Base-by-base conservation (phyloP, 2,329 filamentous ascomycete species). In the Dactylella cylindrospora region DNA sequence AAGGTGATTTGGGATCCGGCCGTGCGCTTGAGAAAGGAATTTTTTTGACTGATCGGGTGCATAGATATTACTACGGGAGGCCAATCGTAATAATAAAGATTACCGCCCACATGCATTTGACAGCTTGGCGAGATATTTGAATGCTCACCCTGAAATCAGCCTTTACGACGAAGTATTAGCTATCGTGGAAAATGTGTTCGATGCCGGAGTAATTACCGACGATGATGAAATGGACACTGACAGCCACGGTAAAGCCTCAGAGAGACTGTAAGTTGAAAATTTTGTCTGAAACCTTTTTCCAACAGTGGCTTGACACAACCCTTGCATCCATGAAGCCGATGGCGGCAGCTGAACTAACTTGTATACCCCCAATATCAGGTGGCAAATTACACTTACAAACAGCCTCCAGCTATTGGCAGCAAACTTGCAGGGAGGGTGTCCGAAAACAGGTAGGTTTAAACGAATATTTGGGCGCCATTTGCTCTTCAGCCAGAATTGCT, bases 51-150 rank as follows among this genome's bases (percentile, higher is more conserved):
- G 64, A 71, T 0, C 70, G 71, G 7, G 73, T 87, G 19, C 79
- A 47, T 64, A 90, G 79, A 85, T 95, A 66, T 81, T 81, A 3
- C 72, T 91, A 12, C 81, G 91, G 54, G 93, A 98, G 78, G 90
- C 90, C 6, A 96, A 93, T 76, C 82, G 93, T 25, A 91, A 90
- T 70, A 96, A 96, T 69, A 81, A 84, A n/a, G 77, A 78, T 5
- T 98, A 97, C 73, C 82, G 87, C 10, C 84, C 85, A 15, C 79
- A 88, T 72, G 87, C 88, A 0, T 80, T 95, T 65, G 76, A 76
- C 50, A 83, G 82, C 26, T 76, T 96, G 3, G 90, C 87, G 70
- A 78, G 82, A 50, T 86, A 91, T 68, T 80, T 83, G n/a, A 79
- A 80, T 29, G 80, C 80, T 10, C 79, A 86, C 39, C 77, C 79